Percentiles rank a stretch among this genome's conserved stretches.
Conservation (phyloP, 208 protist genomes). For the Balamuthia mandrillaris region DNA sequence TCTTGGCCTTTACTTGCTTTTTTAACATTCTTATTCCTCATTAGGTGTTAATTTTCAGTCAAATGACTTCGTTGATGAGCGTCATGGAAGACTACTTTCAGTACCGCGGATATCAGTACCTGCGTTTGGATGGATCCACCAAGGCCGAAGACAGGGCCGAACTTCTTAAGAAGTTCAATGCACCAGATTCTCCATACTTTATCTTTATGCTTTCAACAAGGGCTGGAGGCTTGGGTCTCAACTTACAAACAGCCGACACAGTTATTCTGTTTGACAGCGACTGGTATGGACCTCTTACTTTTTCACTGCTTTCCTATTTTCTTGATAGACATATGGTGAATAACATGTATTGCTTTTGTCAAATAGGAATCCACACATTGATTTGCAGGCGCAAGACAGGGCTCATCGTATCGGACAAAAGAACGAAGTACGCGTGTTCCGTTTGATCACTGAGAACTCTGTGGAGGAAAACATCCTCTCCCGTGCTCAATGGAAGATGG, state of each 20-base stretch:
- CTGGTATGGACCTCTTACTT: constrained; percentile 75
- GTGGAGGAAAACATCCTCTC: constrained; percentile 72
- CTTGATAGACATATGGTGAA: not conserved
- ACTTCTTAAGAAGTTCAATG: constrained; percentile 61
- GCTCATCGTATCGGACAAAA: constrained; percentile 75
- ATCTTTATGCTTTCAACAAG: constrained; percentile 68
- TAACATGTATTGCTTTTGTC: constrained; percentile 1
- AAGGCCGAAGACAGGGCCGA: constrained; percentile 42
- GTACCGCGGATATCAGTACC: constrained; percentile 41
- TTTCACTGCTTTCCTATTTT: not conserved
- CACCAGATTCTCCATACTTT: constrained; percentile 47
- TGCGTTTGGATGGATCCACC: constrained; percentile 61
- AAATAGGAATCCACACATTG: constrained; percentile 65
- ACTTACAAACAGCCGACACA: constrained; percentile 72
- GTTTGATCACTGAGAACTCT: constrained; percentile 55
- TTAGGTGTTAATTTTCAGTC: constrained; percentile 65
- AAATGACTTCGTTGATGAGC: constrained; percentile 62
- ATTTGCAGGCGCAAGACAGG: constrained; percentile 72
- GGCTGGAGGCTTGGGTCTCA: constrained; percentile 73
- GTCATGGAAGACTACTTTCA: constrained; percentile 64
- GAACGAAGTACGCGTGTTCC: constrained; percentile 66
- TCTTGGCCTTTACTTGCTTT: not conserved
- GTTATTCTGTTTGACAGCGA: constrained; percentile 75
- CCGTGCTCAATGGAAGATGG: constrained; percentile 63
- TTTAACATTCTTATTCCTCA: not conserved